Base-by-base conservation (phyloP, 208 protist species). In the Leishmania braziliensis region DNA sequence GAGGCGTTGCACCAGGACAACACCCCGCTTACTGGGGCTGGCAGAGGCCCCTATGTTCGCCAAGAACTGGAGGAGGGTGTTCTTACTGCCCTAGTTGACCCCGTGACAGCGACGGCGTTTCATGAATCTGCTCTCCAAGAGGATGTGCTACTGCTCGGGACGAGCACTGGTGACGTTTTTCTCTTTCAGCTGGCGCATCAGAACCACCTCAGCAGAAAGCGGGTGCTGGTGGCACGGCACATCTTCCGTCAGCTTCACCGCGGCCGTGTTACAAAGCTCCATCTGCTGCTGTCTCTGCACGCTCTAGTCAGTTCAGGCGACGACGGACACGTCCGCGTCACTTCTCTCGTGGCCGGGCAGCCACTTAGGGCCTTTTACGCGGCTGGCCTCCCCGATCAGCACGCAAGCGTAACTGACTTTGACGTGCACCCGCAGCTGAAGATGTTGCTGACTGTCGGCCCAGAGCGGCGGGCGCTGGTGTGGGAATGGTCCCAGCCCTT, bases 391-490 rank as follows among this genome's bases (percentile, higher is more conserved):
- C 72, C 84, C 6, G 83, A 87, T 51, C 84, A 87, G 71, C 91
- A 95, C 82, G 54, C 82, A 5, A 86, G 89, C 36, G 90, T 97
- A 50, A 88, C 86, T 56, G 88, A 92, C 84, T 95, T 95, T 78
- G 87, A 87, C 66, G 18, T 95, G 18, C 75, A 93, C 84, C 75
- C 88, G 36, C 65, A 86, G 75, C 77, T 92, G 29, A 88, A 91
- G 60, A 83, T 97, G 84, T 68, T 97, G 73, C 89, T 97, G 14
- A 95, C 94, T 9, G 84, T 94, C 4, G 94, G 94, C 26, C 86
- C 91, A 36, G 94, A 95, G 86, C 89, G 94, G 14, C 79, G 86
- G 68, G 94, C 88, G 16, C 79, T 97, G 56, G 92, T 97, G 10
- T 97, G 94, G 94, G 94, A 97, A 63, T 90, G 93, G 81, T 77